Evolutionary conservation across 1,284 basidiomycete species (phyloP), one percentile per base, ranked within the genome.

Genomic region (Amylostereum areolatum): DNA sequence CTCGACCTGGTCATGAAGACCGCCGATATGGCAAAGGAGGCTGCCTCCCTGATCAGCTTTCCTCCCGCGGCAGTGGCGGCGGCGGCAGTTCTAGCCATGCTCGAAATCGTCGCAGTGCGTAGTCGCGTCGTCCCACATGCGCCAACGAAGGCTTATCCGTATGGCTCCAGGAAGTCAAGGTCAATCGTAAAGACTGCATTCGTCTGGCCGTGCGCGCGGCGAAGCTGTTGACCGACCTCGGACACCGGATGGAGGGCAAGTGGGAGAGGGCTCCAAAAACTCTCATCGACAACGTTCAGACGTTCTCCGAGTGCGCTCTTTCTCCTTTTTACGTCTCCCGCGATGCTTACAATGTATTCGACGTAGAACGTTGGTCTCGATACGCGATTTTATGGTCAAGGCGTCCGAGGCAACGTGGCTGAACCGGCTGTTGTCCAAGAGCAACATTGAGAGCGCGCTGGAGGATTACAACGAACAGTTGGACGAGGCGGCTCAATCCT

Each of bases 31-130:
- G 55, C 60, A 1, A 46, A 55, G 31, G 54, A 60, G 3, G 46
- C 66, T 3, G 58, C 64, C 1, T 55, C 56, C 29, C 50, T 66
- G 42, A 52, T 68, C n/a, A 64, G 63, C 36, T 77, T 76, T 51
- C 70, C 75, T 18, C 73, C 75, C 2, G 72, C 68, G 0, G 59
- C 64, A 10, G 73, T 69, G 0, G 69, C 71, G 0, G 64, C 72
- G 7, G 66, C 68, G 0, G 52, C 75, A 5, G 55, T 77, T 18
- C 59, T 77, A 32, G 57, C 70, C 11, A 74, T 80, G 29, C 61
- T 78, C 44, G 58, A 78, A 54, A 75, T 70, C 1, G 60, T 77
- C 28, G 69, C 76, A 62, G 77, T 76, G 48, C 55, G 68, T 52
- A 9, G 25, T 31, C 11, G 1, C 5, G 3, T 43, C 24, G n/a